phyloP scores from a whole-genome alignment of 441 rosid species.

The Cnidoscolus chayamansa region DNA sequence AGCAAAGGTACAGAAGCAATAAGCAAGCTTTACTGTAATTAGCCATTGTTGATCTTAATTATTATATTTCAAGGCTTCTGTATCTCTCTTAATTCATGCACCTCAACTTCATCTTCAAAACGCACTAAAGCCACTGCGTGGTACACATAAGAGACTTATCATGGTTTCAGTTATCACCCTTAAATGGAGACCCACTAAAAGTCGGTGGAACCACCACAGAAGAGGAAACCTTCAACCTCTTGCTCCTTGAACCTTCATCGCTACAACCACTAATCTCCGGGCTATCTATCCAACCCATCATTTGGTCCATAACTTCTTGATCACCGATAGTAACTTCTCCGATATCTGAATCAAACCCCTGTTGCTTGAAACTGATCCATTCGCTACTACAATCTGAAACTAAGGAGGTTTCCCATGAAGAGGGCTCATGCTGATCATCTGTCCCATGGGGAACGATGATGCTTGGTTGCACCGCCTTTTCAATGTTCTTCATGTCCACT shows the following conservation, averaged over 20 bases:
- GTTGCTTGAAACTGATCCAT: constrained; percentile 48
- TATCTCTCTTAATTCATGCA: too few relatives aligned
- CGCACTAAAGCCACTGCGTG: too few relatives aligned
- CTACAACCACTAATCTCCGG: constrained; percentile 35
- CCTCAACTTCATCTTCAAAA: too few relatives aligned
- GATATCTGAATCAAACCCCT: constrained; percentile 46
- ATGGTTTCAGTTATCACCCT: constrained; percentile 7
- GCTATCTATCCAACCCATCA: constrained; percentile 47
- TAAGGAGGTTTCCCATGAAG: constrained; percentile 53
- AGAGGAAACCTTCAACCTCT: constrained; percentile 65
- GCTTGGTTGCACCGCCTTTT: constrained; percentile 62
- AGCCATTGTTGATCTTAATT: too few relatives aligned
- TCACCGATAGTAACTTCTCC: constrained; percentile 35
- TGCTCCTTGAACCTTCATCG: constrained; percentile 44
- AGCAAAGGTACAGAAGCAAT: too few relatives aligned
- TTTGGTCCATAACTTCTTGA: constrained; percentile 28
- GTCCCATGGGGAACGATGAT: constrained; percentile 44
- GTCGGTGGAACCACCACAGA: constrained; percentile 60
- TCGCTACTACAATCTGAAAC: constrained; percentile 54
- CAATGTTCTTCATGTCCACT: constrained; percentile 43
- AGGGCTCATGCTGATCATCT: constrained; percentile 14
- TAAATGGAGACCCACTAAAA: constrained; percentile 33
- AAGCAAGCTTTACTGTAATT: too few relatives aligned
- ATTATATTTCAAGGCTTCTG: too few relatives aligned
- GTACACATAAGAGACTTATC: not conserved